Conservation (phyloP, 2,329 filamentous ascomycete species). For the Tolypocladium ophioglossoides region DNA sequence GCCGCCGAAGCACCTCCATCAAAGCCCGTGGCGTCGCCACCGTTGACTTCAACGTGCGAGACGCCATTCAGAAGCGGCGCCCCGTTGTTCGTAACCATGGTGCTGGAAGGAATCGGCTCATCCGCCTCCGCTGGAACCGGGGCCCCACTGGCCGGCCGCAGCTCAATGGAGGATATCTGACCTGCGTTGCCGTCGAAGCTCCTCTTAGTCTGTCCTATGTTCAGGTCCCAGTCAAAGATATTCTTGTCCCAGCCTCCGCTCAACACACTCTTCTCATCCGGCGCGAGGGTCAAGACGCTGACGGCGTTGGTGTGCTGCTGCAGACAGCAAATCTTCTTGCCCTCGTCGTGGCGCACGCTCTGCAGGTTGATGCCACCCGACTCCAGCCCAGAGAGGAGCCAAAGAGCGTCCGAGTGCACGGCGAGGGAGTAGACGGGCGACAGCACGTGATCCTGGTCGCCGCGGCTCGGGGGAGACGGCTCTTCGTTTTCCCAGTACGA, state of each 20-base stretch:
- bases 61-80: slow-evolving; percentile 45
- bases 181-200: slow-evolving; percentile 67
- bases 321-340: slow-evolving; percentile 73
- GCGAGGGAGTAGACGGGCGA: slow-evolving; percentile 93
- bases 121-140: slow-evolving; percentile 66
- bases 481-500: slow-evolving; percentile 99
- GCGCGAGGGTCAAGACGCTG: slow-evolving; percentile 69
- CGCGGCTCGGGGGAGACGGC: slow-evolving; percentile 31
- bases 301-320: slow-evolving; percentile 85
- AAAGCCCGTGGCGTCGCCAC: background rate
- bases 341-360: slow-evolving; percentile 87
- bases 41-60: slow-evolving; percentile 12
- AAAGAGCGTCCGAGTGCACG: slow-evolving; percentile 79
- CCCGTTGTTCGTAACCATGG: slow-evolving; percentile 66
- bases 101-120: slow-evolving; percentile 49
- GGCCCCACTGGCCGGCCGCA: slow-evolving; percentile 64
- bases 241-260: slow-evolving; percentile 97
- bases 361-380: slow-evolving; percentile 89
- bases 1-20: slow-evolving; percentile 14
- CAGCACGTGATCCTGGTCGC: slow-evolving; percentile 50
- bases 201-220: slow-evolving; percentile 68
- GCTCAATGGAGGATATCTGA: slow-evolving; percentile 83
- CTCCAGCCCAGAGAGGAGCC: slow-evolving; percentile 84
- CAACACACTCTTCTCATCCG: slow-evolving; percentile 77
- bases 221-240: slow-evolving; percentile 89